Conservation (phyloP, 495 filamentous ascomycete genomes). For the Neurospora discreta region DNA sequence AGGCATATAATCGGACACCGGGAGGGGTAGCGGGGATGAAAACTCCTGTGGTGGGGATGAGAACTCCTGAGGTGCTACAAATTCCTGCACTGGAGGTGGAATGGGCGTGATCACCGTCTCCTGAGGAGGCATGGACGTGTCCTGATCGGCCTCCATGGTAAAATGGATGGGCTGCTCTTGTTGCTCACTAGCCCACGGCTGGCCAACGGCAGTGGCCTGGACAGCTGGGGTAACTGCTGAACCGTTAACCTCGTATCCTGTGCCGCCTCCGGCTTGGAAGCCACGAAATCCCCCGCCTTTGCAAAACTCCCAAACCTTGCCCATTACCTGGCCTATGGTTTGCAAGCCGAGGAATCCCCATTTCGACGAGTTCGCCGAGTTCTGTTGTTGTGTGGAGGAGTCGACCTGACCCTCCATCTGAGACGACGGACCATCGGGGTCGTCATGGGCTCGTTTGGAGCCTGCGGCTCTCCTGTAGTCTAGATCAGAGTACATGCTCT, state of each 20-base stretch:
- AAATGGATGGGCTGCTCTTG: conserved; percentile 1
- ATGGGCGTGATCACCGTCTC: neutral
- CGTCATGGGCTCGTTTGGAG: conserved; percentile 20
- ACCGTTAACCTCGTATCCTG: conserved; percentile 43
- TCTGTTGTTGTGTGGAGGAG: neutral
- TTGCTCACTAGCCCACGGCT: neutral
- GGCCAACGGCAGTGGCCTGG: neutral
- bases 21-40: neutral
- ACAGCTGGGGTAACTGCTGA: conserved; percentile 15
- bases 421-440: conserved; percentile 15
- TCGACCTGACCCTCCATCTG: neutral
- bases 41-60: neutral
- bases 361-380: conserved; percentile 10
- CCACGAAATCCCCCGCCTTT: conserved; percentile 61
- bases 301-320: conserved; percentile 77
- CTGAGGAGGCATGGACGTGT: neutral
- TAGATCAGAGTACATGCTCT: conserved; percentile 44
- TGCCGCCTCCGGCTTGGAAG: conserved; percentile 76
- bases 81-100: neutral
- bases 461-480: conserved; percentile 40
- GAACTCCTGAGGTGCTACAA: neutral
- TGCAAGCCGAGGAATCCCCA: conserved; percentile 37
- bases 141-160: neutral
- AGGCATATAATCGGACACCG: conserved; percentile 5
- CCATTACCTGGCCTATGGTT: conserved; percentile 48